These are phyloP conservation scores for Coprinopsis marcescibilis DNA, from an alignment of 768 basidiomycete species.

Conservation along the genomic window DNA sequence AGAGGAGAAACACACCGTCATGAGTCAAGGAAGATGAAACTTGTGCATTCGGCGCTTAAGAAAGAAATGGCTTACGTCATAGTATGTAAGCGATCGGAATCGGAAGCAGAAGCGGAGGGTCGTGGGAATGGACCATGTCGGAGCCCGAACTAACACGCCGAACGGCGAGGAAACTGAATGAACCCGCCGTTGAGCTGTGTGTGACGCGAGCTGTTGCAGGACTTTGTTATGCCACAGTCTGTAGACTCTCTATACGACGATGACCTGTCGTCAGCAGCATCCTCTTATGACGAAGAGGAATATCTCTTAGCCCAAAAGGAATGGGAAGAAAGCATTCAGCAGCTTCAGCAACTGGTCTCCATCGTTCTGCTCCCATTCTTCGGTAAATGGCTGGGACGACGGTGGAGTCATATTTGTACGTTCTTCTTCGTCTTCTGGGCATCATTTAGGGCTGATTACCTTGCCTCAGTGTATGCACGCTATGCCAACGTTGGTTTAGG, in stretches of 20 bases:
- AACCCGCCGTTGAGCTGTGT: too few relatives aligned
- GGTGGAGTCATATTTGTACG: constrained; percentile 83
- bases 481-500: constrained; percentile 62
- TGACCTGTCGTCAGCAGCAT: constrained; percentile 45
- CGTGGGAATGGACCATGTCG: too few relatives aligned
- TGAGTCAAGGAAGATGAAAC: too few relatives aligned
- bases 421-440: too few relatives aligned
- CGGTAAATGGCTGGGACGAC: constrained; percentile 84
- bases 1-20: too few relatives aligned
- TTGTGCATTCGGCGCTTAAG: too few relatives aligned
- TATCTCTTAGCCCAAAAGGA: constrained; percentile 77
- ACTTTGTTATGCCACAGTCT: constrained; percentile 51
- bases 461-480: constrained; percentile 55
- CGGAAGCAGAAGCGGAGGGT: too few relatives aligned
- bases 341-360: constrained; percentile 75
- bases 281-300: constrained; percentile 68
- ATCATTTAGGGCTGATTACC: neutral
- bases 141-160: too few relatives aligned
- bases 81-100: too few relatives aligned
- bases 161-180: too few relatives aligned
- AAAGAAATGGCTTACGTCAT: too few relatives aligned
- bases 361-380: constrained; percentile 80
- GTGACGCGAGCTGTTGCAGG: constrained; percentile 1
- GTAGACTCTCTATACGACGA: constrained; percentile 47
- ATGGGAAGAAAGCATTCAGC: constrained; percentile 87